These are phyloP conservation scores for Penicillium turbatum DNA, from an alignment of 495 filamentous ascomycete species.

Conservation along the genomic window DNA sequence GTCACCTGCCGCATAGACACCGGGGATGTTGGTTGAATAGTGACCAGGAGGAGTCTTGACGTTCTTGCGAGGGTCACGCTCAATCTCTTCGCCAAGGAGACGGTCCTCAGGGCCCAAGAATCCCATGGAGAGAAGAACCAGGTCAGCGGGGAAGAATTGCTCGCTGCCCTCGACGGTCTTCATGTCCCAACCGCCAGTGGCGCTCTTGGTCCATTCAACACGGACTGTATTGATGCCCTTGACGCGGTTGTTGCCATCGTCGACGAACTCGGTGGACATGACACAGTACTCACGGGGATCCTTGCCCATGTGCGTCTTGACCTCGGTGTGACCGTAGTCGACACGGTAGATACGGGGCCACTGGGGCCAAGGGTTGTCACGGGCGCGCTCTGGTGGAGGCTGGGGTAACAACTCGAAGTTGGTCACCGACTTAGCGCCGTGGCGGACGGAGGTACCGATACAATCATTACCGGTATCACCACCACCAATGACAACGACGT, in stretches of 20 bases:
- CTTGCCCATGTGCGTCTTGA: slow-evolving; percentile 95
- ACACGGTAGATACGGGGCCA: slow-evolving; percentile 99
- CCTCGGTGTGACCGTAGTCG: slow-evolving; percentile 95
- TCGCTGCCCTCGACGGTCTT: slow-evolving; percentile 93
- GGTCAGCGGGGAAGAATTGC: slow-evolving; percentile 95
- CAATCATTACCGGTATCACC: slow-evolving; percentile 99
- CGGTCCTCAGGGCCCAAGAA: slow-evolving; percentile 96
- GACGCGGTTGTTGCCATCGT: slow-evolving; percentile 82
- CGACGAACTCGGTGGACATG: slow-evolving; percentile 97
- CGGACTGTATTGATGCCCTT: slow-evolving; percentile 97
- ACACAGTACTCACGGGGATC: slow-evolving; percentile 98
- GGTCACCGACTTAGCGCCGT: slow-evolving; percentile 92
- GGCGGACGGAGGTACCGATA: slow-evolving; percentile 96
- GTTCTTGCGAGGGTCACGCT: slow-evolving; percentile 93
- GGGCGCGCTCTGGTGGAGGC: slow-evolving; percentile 87
- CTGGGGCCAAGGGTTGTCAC: slow-evolving; percentile 98
- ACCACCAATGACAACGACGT: slow-evolving; percentile 97
- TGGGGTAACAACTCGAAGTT: slow-evolving; percentile 98
- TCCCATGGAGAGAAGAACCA: slow-evolving; percentile 96
- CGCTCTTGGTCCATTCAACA: slow-evolving; percentile 93
- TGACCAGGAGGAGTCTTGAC: slow-evolving; percentile 92
- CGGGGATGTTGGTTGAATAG: slow-evolving; percentile 82
- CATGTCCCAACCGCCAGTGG: slow-evolving; percentile 97
- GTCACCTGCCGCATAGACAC: slow-evolving; percentile 94
- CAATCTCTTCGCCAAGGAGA: slow-evolving; percentile 78